Evolutionary conservation across 208 protist species (phyloP).

Genomic region (Crithidia sp.): DNA sequence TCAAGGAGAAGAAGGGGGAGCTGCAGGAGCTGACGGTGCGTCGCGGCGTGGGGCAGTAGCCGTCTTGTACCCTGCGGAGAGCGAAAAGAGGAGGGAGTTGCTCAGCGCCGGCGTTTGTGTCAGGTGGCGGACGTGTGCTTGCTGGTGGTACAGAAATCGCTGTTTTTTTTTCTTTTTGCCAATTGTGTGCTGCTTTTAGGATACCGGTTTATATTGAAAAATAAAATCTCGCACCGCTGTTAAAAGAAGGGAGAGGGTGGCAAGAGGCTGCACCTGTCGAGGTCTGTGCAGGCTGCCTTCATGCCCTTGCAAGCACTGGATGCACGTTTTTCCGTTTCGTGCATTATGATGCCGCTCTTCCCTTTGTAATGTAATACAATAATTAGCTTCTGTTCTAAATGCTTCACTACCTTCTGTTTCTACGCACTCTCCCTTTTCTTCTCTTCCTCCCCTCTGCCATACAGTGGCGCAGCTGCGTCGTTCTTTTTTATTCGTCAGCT

Average conservation of each 20-base stretch:
- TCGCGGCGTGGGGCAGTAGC: constrained; percentile 1
- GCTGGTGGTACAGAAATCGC: too few relatives aligned
- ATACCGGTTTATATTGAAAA: too few relatives aligned
- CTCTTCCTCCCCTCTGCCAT: too few relatives aligned
- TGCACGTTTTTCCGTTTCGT: background rate
- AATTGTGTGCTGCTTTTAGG: background rate
- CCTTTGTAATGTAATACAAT: background rate
- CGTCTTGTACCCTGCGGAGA: background rate
- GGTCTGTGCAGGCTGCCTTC: too few relatives aligned
- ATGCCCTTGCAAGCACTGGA: too few relatives aligned
- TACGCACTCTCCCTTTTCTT: background rate
- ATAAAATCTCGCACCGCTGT: too few relatives aligned
- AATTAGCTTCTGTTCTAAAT: background rate
- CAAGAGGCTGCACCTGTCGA: too few relatives aligned
- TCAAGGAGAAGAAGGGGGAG: constrained; percentile 77
- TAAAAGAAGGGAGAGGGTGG: too few relatives aligned
- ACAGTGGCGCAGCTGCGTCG: too few relatives aligned
- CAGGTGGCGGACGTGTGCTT: too few relatives aligned
- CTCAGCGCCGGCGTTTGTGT: too few relatives aligned
- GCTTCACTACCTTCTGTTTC: constrained; percentile 10
- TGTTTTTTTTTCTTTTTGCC: background rate
- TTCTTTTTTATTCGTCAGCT: too few relatives aligned
- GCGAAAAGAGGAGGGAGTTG: background rate
- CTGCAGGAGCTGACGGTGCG: constrained; percentile 53
- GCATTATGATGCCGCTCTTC: background rate